phyloP scores from a whole-genome alignment of 306 rosid species.

The Leucaena leucocephala region DNA sequence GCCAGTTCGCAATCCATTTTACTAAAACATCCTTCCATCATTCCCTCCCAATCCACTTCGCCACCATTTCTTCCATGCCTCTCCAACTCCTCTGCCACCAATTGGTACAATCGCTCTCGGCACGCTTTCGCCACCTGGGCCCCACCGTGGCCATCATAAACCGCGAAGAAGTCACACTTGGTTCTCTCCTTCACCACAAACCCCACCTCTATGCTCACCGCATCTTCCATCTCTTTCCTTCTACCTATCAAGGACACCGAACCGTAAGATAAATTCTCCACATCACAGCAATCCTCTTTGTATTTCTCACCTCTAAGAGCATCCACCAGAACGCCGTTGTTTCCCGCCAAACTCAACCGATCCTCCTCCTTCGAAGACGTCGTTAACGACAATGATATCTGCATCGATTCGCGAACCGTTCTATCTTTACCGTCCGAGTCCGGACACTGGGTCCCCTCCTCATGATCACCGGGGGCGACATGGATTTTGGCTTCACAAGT shows the following conservation, averaged over 20 bases:
- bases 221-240: conserved; percentile 91
- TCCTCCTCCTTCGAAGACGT: conserved; percentile 35
- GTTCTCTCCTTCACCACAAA: conserved; percentile 35
- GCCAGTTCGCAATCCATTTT: conserved; percentile 76
- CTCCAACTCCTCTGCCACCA: conserved; percentile 66
- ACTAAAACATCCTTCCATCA: conserved; percentile 79
- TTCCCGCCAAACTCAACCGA: not conserved
- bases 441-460: not conserved
- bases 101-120: conserved; percentile 54
- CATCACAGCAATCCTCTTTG: not conserved
- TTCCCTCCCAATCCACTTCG: conserved; percentile 54
- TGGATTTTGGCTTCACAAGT: conserved; percentile 48
- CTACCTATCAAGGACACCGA: conserved; percentile 67
- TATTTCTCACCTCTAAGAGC: not conserved
- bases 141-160: conserved; percentile 93
- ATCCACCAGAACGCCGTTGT: conserved; percentile 19
- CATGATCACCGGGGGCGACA: not conserved
- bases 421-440: not conserved
- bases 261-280: conserved; percentile 44
- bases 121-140: conserved; percentile 69
- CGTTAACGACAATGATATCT: conserved; percentile 49
- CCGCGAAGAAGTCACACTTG: conserved; percentile 69
- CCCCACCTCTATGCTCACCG: conserved; percentile 70
- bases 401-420: conserved; percentile 30
- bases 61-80: not conserved